Base-by-base conservation (phyloP, 176 grass and related monocot genomes). In the Carex scoparia region DNA sequence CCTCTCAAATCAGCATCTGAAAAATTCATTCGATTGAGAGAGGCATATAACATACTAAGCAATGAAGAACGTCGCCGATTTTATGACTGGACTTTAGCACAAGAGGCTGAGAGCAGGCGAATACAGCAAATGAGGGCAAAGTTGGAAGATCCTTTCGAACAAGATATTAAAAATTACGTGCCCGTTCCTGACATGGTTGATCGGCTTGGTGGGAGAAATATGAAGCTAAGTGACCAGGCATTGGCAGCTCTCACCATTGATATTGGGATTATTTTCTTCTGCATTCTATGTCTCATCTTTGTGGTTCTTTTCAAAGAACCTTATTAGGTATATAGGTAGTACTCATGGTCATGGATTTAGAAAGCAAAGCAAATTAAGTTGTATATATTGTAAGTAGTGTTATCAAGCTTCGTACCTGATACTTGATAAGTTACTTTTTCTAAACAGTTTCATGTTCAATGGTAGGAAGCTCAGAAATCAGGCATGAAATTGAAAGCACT, bases 61-160 rank as follows among this genome's bases (percentile, higher is more conserved):
- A 73, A 91, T 54, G 91, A 87, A 65, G 87, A 93, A 65, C 90
- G 68, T 10, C 92, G 95, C 2, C 87, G 92, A 3, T 97, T 97
- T 86, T 97, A 97, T 30, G 95, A 97, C 87, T 94, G 95, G 95
- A 97, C 92, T 53, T 87, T 97, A 84, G 88, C 92, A 51, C 95
- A 97, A 84, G 95, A 97, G 87, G 95, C 89, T 1, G 92, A 94
- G 87, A 94, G 95, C 82, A 86, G 89, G 16, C 89, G 95, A 14
- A 84, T 91, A 81, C 87, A 86, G 86, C 95, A 89, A 88, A 94
- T 98, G 82, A 83, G 89, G 80, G 87, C 89, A 14, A 81, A 66
- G 37, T 88, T 98, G 38, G 89, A 98, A 86, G 95, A 98, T 49
- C 95, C 92, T 4, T 91, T 90, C 58, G 89, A 93, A 68, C 95